Percentiles rank a stretch among this genome's conserved stretches.
Evolutionary conservation across 1,284 basidiomycete species (phyloP).

Genomic region (Ganoderma leucocontextum): DNA sequence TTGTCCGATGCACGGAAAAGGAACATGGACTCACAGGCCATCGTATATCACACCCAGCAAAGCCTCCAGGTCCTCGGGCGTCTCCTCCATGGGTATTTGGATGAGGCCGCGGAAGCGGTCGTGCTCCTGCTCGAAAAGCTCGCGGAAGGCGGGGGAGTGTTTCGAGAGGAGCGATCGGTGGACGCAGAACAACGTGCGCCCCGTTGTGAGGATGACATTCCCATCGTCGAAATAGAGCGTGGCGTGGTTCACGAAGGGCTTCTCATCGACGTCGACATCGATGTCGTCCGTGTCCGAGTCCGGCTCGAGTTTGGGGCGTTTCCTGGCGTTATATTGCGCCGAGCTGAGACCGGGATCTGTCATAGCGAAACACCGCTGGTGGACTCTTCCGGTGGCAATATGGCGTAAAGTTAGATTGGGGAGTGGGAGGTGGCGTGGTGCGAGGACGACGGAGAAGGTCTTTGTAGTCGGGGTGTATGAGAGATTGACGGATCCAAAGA

Average conservation of each 20-base stretch:
- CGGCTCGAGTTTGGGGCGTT: conserved; percentile 19
- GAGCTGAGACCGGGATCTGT: conserved; percentile 6
- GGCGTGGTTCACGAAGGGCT: conserved; percentile 35
- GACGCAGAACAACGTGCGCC: conserved; percentile 39
- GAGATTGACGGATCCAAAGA: neutral
- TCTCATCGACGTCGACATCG: conserved; percentile 21
- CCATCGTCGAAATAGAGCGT: conserved; percentile 44
- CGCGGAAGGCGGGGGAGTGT: conserved; percentile 38
- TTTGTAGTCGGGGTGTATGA: neutral
- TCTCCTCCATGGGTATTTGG: conserved; percentile 40
- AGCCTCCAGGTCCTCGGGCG: conserved; percentile 38
- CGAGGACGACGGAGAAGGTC: neutral
- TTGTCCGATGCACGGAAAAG: conserved; percentile 15
- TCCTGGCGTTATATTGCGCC: conserved; percentile 13
- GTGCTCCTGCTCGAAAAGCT: conserved; percentile 35
- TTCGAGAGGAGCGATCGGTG: conserved; percentile 39
- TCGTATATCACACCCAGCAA: conserved; percentile 41
- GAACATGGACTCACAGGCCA: conserved; percentile 36
- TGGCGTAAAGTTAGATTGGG: neutral
- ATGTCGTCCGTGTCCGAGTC: conserved; percentile 10
- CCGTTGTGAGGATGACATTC: conserved; percentile 39
- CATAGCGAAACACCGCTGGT: neutral
- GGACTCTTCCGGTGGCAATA: neutral
- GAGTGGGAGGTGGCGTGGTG: conserved; percentile 1
- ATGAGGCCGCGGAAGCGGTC: conserved; percentile 37